phyloP scores from a whole-genome alignment of 805 yeast genomes.

The Jamesozyma hellenica region DNA sequence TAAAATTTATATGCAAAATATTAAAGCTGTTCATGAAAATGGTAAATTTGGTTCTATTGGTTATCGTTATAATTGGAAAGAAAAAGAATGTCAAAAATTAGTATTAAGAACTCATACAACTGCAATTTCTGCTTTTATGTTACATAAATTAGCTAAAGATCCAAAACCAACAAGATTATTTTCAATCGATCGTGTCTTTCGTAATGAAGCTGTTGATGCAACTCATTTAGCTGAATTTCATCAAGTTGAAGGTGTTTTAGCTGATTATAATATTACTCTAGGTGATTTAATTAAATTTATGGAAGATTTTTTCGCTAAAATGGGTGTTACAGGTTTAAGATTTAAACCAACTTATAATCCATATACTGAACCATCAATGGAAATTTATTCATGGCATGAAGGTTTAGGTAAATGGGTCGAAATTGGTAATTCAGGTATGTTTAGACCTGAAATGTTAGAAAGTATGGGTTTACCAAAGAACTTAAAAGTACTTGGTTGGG shows the following conservation, averaged over 20 bases:
- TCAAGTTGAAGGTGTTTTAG: slow-evolving; percentile 98
- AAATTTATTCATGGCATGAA: slow-evolving; percentile 92
- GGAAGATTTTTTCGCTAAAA: slow-evolving; percentile 91
- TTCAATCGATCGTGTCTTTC: slow-evolving; percentile 95
- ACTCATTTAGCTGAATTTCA: slow-evolving; percentile 99
- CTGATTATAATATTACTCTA: slow-evolving; percentile 87
- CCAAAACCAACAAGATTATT: slow-evolving; percentile 87
- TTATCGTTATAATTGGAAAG: slow-evolving; percentile 96
- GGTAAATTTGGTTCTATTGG: slow-evolving; percentile 95
- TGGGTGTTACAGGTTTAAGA: slow-evolving; percentile 93
- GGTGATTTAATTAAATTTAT: slow-evolving; percentile 97
- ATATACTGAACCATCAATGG: slow-evolving; percentile 97
- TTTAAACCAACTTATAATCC: slow-evolving; percentile 99
- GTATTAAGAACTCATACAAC: slow-evolving; percentile 97
- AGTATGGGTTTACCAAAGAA: slow-evolving; percentile 95
- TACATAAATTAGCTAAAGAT: slow-evolving; percentile 75
- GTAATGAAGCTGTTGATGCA: slow-evolving; percentile 99
- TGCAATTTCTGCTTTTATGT: slow-evolving; percentile 81
- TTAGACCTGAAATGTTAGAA: slow-evolving; percentile 98
- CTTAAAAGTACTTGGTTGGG: slow-evolving; percentile 94
- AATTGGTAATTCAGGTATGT: slow-evolving; percentile 98
- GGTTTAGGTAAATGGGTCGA: slow-evolving; percentile 97
- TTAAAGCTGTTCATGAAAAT: slow-evolving; percentile 73
- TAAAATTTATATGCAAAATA: slow-evolving; percentile 62
- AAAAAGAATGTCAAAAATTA: slow-evolving; percentile 78